Percentiles rank a stretch among this genome's conserved stretches.
Evolutionary conservation across 345 rosid species (phyloP).

Genomic region (Citrus cavaleriei): DNA sequence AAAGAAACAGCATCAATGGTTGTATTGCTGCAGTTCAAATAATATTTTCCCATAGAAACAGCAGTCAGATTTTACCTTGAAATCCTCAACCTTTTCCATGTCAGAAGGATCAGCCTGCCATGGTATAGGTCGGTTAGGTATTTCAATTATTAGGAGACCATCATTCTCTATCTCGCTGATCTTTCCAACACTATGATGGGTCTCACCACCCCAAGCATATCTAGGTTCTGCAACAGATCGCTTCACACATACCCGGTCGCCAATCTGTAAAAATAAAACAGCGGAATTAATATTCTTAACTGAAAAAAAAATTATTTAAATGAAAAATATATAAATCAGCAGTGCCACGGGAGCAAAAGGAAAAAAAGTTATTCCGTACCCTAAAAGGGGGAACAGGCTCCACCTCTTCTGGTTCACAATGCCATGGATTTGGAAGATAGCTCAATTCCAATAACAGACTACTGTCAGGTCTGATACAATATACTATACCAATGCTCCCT

Average conservation of each 20-base stretch:
- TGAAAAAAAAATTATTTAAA: conserved; percentile 11
- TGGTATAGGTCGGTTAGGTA: conserved; percentile 80
- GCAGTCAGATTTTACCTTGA: conserved; percentile 54
- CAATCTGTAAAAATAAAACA: conserved; percentile 59
- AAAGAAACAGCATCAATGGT: too few relatives aligned
- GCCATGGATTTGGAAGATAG: conserved; percentile 89
- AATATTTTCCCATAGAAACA: not conserved
- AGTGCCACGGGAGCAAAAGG: conserved; percentile 3
- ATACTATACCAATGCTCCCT: conserved; percentile 94
- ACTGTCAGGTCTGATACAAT: conserved; percentile 92
- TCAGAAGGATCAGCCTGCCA: conserved; percentile 99
- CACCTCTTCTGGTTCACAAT: conserved; percentile 97
- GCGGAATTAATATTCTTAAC: conserved; percentile 8
- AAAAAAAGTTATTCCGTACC: conserved; percentile 38
- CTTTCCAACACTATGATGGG: conserved; percentile 97
- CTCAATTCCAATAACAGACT: conserved; percentile 85
- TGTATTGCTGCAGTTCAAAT: too few relatives aligned
- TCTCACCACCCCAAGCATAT: conserved; percentile 99
- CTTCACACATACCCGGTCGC: conserved; percentile 90
- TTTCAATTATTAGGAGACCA: conserved; percentile 90
- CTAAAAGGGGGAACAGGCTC: conserved; percentile 85
- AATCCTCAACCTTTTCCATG: conserved; percentile 97
- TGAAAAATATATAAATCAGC: not conserved
- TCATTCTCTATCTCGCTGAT: conserved; percentile 90
- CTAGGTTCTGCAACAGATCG: conserved; percentile 98